Conservation (phyloP, 2,329 filamentous ascomycete genomes). For the Oidium heveae region DNA sequence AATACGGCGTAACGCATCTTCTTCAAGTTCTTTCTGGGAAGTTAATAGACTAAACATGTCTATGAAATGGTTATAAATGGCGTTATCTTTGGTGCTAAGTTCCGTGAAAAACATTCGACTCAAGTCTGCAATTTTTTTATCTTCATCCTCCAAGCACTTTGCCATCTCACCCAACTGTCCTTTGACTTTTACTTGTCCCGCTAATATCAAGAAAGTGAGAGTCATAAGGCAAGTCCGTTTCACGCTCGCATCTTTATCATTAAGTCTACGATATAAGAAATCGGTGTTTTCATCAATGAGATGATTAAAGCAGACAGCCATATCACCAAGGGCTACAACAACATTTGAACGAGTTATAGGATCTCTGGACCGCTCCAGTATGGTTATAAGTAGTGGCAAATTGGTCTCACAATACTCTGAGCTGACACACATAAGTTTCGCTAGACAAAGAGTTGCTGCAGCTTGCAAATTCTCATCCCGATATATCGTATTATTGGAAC, state of each 20-base stretch:
- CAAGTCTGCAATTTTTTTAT: constrained; percentile 79
- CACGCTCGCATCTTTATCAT: constrained; percentile 67
- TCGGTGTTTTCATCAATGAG: constrained; percentile 98
- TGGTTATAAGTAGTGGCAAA: constrained; percentile 80
- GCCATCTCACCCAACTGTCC: constrained; percentile 97
- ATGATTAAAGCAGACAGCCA: constrained; percentile 99
- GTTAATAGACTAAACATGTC: constrained; percentile 94
- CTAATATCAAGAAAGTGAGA: constrained; percentile 84
- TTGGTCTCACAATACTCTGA: constrained; percentile 90
- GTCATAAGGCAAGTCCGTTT: constrained; percentile 98
- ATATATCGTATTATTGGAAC: constrained; percentile 82
- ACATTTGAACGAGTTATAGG: constrained; percentile 87
- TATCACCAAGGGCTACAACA: constrained; percentile 89
- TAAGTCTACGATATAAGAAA: constrained; percentile 81
- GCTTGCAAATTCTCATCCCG: constrained; percentile 75
- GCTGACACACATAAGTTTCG: constrained; percentile 96
- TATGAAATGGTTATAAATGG: constrained; percentile 97
- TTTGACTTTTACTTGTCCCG: constrained; percentile 97
- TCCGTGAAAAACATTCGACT: constrained; percentile 97
- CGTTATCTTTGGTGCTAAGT: constrained; percentile 92
- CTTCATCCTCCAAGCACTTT: constrained; percentile 91
- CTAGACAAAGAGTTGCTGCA: constrained; percentile 77
- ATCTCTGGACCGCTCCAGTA: constrained; percentile 83
- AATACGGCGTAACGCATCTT: constrained; percentile 66
- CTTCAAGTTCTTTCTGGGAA: constrained; percentile 53